Base-by-base conservation (phyloP, 140 eudicot genomes). In the Bidens hawaiensis region DNA sequence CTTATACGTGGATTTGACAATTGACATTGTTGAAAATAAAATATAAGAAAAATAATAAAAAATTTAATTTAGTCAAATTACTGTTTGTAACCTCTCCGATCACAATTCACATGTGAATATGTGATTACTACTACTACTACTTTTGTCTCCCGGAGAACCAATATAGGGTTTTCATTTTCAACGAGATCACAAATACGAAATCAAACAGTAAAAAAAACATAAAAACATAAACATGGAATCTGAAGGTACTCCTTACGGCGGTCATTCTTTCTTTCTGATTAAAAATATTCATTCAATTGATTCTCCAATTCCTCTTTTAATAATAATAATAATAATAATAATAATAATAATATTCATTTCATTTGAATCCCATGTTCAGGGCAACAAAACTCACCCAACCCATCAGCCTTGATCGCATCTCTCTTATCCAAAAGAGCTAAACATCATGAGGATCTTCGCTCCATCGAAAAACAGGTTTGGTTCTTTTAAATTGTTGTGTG, bases 381-480 rank as follows among this genome's bases (percentile, higher is more conserved):
- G 74, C 95, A 82, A 64, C 79, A 80, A 75, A 58, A 62, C 60
- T 34, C 81, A 63, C 41, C 96, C 38, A 87, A 72, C 75, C 97
- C 96, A 13, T 79, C 96, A 18, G 81, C 79, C 18, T 50, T 78
- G 69, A 74, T 91, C 60, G 82, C 85, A 5, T 73, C 89, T 36
- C 74, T 91, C 21, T 59, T 85, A 31, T 71, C 80, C 61, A 87
- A 88, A 81, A 76, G 99, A 78, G 89, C 96, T 63, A 85, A 85
- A 65, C 93, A 84, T 49, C 93, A 88, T 50, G 96, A 91, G 38
- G 99, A 91, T 45, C 95, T 91, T 47, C 88, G 90, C 19, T 75
- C 28, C 75, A 80, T 91, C 60, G 99, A 91, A 67, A 91, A 85
- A 55, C 96, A 91, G 95, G 99, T 86, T 33, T 48, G 53, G 4